Evolutionary conservation across 805 yeast species (phyloP).

Genomic region (Brettanomyces anomalus): DNA sequence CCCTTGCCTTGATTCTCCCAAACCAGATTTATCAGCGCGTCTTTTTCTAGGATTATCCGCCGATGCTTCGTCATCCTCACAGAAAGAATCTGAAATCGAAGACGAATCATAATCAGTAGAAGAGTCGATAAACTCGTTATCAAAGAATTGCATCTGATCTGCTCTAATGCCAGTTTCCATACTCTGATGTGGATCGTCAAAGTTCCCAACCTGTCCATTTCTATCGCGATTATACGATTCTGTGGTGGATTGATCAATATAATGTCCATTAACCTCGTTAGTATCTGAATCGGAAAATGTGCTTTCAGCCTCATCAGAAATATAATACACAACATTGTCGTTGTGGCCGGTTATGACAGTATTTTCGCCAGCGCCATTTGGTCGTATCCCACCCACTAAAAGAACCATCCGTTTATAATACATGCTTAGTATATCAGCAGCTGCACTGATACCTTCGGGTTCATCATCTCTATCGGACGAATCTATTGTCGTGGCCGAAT

Average conservation of each 20-base stretch:
- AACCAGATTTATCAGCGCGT: not conserved
- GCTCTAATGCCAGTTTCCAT: not conserved
- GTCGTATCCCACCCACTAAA: conserved; percentile 32
- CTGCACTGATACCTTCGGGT: not conserved
- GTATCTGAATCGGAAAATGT: not conserved
- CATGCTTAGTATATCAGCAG: conserved; percentile 27
- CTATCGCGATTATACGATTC: not conserved
- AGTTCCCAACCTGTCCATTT: too few species aligned
- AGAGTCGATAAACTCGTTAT: conserved; percentile 2
- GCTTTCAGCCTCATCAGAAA: conserved; percentile 1
- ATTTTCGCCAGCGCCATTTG: conserved; percentile 4
- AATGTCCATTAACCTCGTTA: conserved; percentile 2
- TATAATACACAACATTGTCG: conserved; percentile 17
- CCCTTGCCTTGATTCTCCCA: not conserved
- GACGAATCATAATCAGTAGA: conserved; percentile 4
- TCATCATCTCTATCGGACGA: not conserved
- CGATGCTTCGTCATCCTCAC: too few species aligned
- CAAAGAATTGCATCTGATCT: conserved; percentile 1
- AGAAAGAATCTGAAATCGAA: not conserved
- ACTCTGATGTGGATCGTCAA: too few species aligned
- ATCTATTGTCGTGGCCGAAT: conserved; percentile 16
- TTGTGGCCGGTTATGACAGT: conserved; percentile 21
- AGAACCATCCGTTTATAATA: conserved; percentile 42
- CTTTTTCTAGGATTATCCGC: not conserved
- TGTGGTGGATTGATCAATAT: not conserved